Base-by-base conservation (phyloP, 164 flowering plant species). In the Berberis thunbergii region DNA sequence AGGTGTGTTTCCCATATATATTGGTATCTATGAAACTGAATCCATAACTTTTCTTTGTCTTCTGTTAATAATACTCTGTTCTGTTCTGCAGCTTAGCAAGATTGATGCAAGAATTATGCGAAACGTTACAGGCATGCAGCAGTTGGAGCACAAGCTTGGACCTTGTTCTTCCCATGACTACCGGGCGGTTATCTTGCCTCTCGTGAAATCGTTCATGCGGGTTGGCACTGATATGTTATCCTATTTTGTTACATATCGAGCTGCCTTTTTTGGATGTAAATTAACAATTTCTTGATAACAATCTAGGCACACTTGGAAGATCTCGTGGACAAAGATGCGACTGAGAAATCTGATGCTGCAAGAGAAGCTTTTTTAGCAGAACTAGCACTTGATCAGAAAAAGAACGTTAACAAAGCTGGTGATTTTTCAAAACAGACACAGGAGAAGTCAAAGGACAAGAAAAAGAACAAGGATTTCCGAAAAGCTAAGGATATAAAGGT, bases 311-410 rank as follows among this genome's bases (percentile, higher is more conserved):
- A 77, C 68, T 75, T 95, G 76, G 99, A 91, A 79, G 89, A 86
- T 70, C 72, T 95, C 67, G 97, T 89, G 10, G 97, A 89, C 68
- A 91, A 83, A 77, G 87, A 91, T 82, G 99, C 97, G 50, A 88
- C 83, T 41, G 87, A 89, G 70, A 95, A 88, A 75, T 91, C 99
- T 72, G 99, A 95, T 79, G 98, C 99, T 65, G 96, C 92, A 54
- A 86, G 97, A 70, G 95, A 89, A 75, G 96, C 98, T 55, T 86
- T 95, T 74, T 77, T 91, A 57, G 97, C 96, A 6, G 99, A 95
- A 74, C 92, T 95, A 75, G 98, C 84, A 42, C 94, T 69, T 72
- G 98, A 91, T 82, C 78, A 86, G 45, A 76, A 83, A 61, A 95
- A 84, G 72, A 74, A 68, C 68, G 55, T 41, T 52, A 73, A 63